These are phyloP conservation scores for Aspergillus piperis DNA, from an alignment of 2,329 filamentous ascomycete genomes.

Conservation along the genomic window DNA sequence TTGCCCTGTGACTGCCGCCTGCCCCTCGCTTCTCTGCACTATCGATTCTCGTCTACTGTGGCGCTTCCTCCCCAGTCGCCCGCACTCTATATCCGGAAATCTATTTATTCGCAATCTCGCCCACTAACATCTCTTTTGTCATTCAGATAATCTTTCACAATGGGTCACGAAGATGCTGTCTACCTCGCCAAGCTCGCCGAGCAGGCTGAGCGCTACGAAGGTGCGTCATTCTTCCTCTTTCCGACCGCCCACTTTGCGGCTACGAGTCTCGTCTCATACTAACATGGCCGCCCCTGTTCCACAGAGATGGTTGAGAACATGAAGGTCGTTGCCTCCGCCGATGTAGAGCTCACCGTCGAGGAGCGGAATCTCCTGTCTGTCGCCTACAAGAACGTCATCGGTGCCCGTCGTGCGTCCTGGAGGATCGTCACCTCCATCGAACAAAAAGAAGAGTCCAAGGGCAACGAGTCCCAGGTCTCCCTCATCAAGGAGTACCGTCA, in stretches of 20 bases:
- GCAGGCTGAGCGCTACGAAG: slow-evolving; percentile 99
- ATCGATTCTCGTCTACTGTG: slow-evolving; percentile 7
- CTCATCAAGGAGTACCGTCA: slow-evolving; percentile 98
- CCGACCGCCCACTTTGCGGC: background rate
- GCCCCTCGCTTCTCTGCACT: slow-evolving; percentile 20
- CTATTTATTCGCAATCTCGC: slow-evolving; percentile 9
- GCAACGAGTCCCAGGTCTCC: slow-evolving; percentile 84
- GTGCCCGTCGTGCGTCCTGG: slow-evolving; percentile 94
- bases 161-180: slow-evolving; percentile 99
- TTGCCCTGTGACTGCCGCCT: slow-evolving; percentile 22
- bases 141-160: slow-evolving; percentile 59
- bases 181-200: slow-evolving; percentile 99
- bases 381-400: slow-evolving; percentile 99
- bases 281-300: slow-evolving; percentile 19
- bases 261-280: slow-evolving; percentile 14
- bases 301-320: slow-evolving; percentile 99
- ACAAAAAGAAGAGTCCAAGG: slow-evolving; percentile 99
- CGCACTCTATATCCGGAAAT: background rate
- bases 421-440: slow-evolving; percentile 98
- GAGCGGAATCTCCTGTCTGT: slow-evolving; percentile 97
- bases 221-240: slow-evolving; percentile 57
- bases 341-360: slow-evolving; percentile 81
- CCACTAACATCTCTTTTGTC: background rate
- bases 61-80: slow-evolving; percentile 1
- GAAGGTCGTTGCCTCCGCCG: slow-evolving; percentile 93